A percentile compares a stretch with the other conserved stretches of the same genome.
phyloP scores from a whole-genome alignment of 305 asterid genomes.

The Solanum hybrid region DNA sequence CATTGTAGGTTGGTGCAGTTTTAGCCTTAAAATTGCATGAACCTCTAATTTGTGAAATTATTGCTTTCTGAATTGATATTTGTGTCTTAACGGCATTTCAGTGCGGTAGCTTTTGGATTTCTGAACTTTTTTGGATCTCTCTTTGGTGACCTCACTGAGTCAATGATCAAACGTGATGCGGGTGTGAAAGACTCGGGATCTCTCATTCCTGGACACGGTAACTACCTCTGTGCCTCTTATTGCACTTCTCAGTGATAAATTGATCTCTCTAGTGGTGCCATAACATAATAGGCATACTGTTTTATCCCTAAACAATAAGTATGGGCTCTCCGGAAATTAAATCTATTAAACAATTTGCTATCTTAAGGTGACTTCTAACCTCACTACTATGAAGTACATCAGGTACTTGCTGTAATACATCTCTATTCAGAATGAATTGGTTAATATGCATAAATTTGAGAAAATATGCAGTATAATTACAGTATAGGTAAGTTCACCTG shows the following conservation, averaged over 20 bases:
- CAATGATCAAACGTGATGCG: slow-evolving; percentile 98
- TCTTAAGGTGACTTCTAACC: background rate
- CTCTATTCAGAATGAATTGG: background rate
- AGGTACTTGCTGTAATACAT: background rate
- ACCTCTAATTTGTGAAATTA: background rate
- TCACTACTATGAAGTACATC: background rate
- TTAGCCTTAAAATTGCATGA: background rate
- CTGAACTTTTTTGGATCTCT: slow-evolving; percentile 86
- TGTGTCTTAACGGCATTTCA: slow-evolving; percentile 22
- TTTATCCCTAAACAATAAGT: background rate
- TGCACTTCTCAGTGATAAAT: background rate
- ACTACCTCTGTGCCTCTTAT: background rate
- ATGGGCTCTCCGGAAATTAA: background rate
- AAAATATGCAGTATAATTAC: background rate
- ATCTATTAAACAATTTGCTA: background rate
- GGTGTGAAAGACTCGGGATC: slow-evolving; percentile 98
- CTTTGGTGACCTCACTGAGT: slow-evolving; percentile 88
- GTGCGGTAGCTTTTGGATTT: slow-evolving; percentile 76
- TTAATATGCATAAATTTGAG: background rate
- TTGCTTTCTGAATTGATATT: background rate
- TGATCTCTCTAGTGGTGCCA: background rate
- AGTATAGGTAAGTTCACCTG: background rate
- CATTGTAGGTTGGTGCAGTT: background rate
- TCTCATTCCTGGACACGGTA: slow-evolving; percentile 97
- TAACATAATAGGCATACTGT: background rate